These are phyloP conservation scores for Ogataea thermomethanolica DNA, from an alignment of 805 yeast genomes.

Conservation along the genomic window DNA sequence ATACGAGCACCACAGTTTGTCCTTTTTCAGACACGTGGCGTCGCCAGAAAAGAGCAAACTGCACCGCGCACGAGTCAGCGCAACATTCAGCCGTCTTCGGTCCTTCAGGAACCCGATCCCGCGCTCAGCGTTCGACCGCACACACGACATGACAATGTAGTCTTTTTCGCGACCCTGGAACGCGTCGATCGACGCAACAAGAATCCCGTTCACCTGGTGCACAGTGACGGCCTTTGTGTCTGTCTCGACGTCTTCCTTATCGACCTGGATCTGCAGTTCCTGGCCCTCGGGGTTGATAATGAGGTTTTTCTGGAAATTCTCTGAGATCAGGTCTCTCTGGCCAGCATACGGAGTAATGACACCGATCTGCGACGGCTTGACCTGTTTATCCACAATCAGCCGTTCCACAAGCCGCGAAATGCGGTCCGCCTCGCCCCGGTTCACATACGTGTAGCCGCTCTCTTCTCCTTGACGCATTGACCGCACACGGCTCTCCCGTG, in stretches of 20 bases:
- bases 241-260: slow-evolving; percentile 54
- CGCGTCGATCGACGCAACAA: slow-evolving; percentile 72
- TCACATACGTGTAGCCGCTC: slow-evolving; percentile 57
- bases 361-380: slow-evolving; percentile 52
- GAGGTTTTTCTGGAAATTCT: slow-evolving; percentile 44
- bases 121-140: slow-evolving; percentile 55
- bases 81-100: slow-evolving; percentile 63
- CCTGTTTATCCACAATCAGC: slow-evolving; percentile 52
- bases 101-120: slow-evolving; percentile 64
- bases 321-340: slow-evolving; percentile 61
- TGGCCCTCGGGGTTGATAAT: slow-evolving; percentile 53
- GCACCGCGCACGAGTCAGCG: slow-evolving; percentile 65
- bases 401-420: slow-evolving; percentile 47
- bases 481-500: slow-evolving; percentile 46
- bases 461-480: slow-evolving; percentile 34
- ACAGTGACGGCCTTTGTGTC: slow-evolving; percentile 42
- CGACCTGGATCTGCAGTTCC: slow-evolving; percentile 49
- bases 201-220: slow-evolving; percentile 42
- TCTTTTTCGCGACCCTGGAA: slow-evolving; percentile 91
- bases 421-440: slow-evolving; percentile 48
- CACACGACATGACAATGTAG: slow-evolving; percentile 73
- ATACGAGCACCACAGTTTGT: slow-evolving; percentile 48
- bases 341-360: slow-evolving; percentile 76
- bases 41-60: slow-evolving; percentile 66
- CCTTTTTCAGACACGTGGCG: slow-evolving; percentile 46